These are phyloP conservation scores for Coprinellus aureogranulatus DNA, from an alignment of 768 basidiomycete species.

Conservation along the genomic window DNA sequence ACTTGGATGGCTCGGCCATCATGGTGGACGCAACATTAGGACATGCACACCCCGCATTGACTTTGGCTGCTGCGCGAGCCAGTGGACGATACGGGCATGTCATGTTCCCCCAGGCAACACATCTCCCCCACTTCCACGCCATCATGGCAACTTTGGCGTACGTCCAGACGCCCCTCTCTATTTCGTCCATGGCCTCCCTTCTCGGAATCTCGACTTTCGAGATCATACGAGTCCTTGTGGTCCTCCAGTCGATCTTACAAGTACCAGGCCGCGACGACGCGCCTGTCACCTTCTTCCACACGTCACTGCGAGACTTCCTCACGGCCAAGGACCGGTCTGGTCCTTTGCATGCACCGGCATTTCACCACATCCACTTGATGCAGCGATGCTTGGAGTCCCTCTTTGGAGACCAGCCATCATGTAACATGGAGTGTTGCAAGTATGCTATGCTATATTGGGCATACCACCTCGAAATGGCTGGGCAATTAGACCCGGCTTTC, in stretches of 20 bases:
- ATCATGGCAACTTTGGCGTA: not conserved
- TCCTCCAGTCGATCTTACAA: not conserved
- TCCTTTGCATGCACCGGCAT: not conserved
- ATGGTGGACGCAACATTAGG: constrained; percentile 98
- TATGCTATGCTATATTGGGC: too few species aligned
- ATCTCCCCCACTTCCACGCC: not conserved
- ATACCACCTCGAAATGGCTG: too few species aligned
- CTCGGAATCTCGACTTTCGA: not conserved
- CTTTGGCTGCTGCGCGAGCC: constrained; percentile 83
- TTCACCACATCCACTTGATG: not conserved
- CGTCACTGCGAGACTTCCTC: not conserved
- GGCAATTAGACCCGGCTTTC: too few species aligned
- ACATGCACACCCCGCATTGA: constrained; percentile 72
- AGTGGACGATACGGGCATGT: constrained; percentile 55
- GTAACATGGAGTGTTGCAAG: too few species aligned
- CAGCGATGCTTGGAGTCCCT: too few species aligned
- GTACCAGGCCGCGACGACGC: not conserved
- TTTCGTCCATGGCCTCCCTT: not conserved
- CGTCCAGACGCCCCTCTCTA: not conserved
- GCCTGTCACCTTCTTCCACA: not conserved
- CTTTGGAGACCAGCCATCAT: too few species aligned
- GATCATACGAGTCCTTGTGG: not conserved
- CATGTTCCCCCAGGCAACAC: constrained; percentile 37
- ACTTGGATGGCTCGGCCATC: constrained; percentile 92
- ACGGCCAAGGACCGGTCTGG: not conserved